Evolutionary conservation across 805 yeast species (phyloP).

Genomic region (Nakazawaea ernobii): DNA sequence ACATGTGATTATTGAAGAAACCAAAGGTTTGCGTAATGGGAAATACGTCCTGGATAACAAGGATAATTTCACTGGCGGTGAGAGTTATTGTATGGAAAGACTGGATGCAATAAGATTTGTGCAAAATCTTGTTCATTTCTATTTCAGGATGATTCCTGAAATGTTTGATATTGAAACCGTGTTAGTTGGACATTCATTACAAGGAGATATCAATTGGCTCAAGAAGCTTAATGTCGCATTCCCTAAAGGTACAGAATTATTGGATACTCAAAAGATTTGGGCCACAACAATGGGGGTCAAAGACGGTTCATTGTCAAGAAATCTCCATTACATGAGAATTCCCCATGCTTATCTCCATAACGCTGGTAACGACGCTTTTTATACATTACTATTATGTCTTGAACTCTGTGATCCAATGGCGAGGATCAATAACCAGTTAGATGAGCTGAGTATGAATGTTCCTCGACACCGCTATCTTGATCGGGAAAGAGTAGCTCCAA

Average conservation of each 20-base stretch:
- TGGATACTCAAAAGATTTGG: constrained; percentile 48
- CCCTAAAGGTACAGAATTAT: constrained; percentile 25
- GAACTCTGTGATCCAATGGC: constrained; percentile 50
- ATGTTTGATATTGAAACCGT: constrained; percentile 23
- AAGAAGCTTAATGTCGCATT: constrained; percentile 37
- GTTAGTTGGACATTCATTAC: constrained; percentile 56
- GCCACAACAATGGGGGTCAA: constrained; percentile 30
- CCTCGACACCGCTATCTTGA: too few species aligned
- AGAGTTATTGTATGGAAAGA: constrained; percentile 34
- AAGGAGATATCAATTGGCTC: constrained; percentile 55
- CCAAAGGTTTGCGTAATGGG: constrained; percentile 37
- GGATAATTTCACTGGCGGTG: constrained; percentile 45
- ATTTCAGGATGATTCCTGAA: constrained; percentile 26
- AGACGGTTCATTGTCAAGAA: constrained; percentile 39
- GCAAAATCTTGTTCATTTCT: constrained; percentile 37
- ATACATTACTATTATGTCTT: constrained; percentile 47
- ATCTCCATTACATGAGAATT: constrained; percentile 39
- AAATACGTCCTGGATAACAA: constrained; percentile 49
- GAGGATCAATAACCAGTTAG: too few species aligned
- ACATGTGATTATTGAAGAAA: constrained; percentile 41
- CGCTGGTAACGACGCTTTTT: constrained; percentile 69
- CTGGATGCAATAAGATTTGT: constrained; percentile 31
- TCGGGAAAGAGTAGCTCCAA: too few species aligned
- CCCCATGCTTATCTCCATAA: constrained; percentile 62
- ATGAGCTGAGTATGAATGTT: too few species aligned